phyloP scores from a whole-genome alignment of 2,329 filamentous ascomycete species.

The Hypoxylon sp. region DNA sequence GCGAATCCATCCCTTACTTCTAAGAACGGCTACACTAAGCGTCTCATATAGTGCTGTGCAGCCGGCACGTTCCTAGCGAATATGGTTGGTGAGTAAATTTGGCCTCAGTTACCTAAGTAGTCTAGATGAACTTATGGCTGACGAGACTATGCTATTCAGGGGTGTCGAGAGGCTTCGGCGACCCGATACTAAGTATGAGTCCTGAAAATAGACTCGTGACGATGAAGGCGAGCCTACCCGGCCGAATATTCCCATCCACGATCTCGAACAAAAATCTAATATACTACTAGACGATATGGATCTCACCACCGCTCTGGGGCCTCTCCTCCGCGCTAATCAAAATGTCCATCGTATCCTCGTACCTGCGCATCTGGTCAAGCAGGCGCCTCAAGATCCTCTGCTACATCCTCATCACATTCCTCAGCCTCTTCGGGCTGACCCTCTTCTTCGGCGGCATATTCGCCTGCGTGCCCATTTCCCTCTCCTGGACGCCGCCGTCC shows the following conservation, averaged over 20 bases:
- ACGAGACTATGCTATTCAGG: conserved; percentile 20
- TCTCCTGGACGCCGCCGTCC: conserved; percentile 30
- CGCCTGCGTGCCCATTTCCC: conserved; percentile 37
- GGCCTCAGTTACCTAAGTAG: neutral
- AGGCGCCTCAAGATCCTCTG: conserved; percentile 20
- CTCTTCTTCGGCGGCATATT: conserved; percentile 44
- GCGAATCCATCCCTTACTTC: neutral
- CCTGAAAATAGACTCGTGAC: conserved; percentile 18
- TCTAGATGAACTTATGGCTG: neutral
- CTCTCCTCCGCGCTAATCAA: conserved; percentile 41
- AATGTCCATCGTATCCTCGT: conserved; percentile 44
- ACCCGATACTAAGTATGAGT: conserved; percentile 25
- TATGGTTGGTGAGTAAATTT: conserved; percentile 33
- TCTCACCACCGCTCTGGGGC: conserved; percentile 45
- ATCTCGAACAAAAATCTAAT: conserved; percentile 6
- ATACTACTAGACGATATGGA: conserved; percentile 40
- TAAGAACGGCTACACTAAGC: conserved; percentile 9
- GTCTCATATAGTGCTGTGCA: conserved; percentile 25
- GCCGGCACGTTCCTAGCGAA: conserved; percentile 38
- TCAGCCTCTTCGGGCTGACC: conserved; percentile 37
- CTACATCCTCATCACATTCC: conserved; percentile 15
- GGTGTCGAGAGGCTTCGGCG: conserved; percentile 36
- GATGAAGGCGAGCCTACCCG: conserved; percentile 26
- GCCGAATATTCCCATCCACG: neutral
- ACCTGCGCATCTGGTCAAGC: conserved; percentile 41